Evolutionary conservation across 176 grass and related monocot genomes (phyloP).

Genomic region (Paspalum vaginatum): DNA sequence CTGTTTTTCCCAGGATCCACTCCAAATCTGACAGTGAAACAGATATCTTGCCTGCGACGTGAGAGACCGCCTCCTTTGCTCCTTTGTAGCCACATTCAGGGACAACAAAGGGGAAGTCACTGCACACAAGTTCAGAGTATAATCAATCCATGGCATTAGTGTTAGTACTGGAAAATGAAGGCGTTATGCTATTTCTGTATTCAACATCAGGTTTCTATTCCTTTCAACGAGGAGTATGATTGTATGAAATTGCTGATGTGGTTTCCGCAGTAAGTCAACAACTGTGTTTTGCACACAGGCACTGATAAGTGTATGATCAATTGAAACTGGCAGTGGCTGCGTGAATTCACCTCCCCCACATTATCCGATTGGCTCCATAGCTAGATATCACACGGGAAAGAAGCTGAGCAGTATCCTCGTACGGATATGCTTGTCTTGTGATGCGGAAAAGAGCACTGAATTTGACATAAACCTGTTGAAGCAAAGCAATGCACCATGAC

Average conservation of each 20-base stretch:
- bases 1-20: conserved; percentile 75
- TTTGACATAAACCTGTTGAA: conserved; percentile 79
- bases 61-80: conserved; percentile 58
- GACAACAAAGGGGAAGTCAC: conserved; percentile 79
- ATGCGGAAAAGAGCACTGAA: conserved; percentile 87
- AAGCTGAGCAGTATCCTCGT: conserved; percentile 66
- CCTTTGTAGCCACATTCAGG: conserved; percentile 86
- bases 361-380: conserved; percentile 73
- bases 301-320: conserved; percentile 5
- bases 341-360: conserved; percentile 83
- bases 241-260: not conserved
- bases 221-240: not conserved
- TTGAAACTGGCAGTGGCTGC: not conserved
- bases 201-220: not conserved
- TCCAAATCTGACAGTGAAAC: conserved; percentile 58
- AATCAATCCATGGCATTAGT: not conserved
- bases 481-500: conserved; percentile 21
- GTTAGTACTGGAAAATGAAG: not conserved
- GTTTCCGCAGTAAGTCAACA: not conserved
- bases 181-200: not conserved
- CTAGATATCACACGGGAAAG: conserved; percentile 61
- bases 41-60: conserved; percentile 46
- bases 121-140: conserved; percentile 45
- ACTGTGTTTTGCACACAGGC: not conserved
- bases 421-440: conserved; percentile 74